phyloP scores from a whole-genome alignment of 495 filamentous ascomycete species.

The Echria macrotheca region DNA sequence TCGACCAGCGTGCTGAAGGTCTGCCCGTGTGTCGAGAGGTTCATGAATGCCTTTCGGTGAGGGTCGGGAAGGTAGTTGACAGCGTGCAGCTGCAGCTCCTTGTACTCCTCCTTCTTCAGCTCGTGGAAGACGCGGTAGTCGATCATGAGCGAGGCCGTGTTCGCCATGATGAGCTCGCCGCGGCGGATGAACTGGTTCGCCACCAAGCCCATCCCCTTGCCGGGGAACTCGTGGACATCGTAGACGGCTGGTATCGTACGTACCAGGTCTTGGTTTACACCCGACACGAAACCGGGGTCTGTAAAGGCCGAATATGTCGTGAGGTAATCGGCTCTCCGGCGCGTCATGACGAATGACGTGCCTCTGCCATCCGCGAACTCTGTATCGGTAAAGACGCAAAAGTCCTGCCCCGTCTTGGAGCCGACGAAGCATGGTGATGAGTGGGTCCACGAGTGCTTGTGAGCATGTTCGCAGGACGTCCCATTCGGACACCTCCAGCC shows the following conservation, averaged over 20 bases:
- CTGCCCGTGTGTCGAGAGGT: conserved; percentile 25
- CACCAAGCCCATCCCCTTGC: conserved; percentile 31
- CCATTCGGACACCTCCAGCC: conserved; percentile 11
- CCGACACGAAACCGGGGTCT: conserved; percentile 14
- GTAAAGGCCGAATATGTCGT: conserved; percentile 21
- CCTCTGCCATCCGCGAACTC: conserved; percentile 27
- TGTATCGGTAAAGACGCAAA: conserved; percentile 30
- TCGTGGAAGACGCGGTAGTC: conserved; percentile 31
- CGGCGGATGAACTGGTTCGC: conserved; percentile 24
- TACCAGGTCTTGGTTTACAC: conserved; percentile 23
- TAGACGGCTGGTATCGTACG: conserved; percentile 16
- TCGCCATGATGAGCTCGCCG: conserved; percentile 30
- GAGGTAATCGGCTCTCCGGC: conserved; percentile 19
- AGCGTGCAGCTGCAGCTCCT: conserved; percentile 19
- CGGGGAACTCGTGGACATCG: conserved; percentile 27
- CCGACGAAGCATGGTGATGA: conserved; percentile 23
- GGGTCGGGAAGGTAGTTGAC: conserved; percentile 21
- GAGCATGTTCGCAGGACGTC: conserved; percentile 6
- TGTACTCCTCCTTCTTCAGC: conserved; percentile 20
- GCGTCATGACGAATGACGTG: conserved; percentile 28
- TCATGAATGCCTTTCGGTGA: conserved; percentile 22
- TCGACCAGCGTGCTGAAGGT: conserved; percentile 10
- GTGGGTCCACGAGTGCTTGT: conserved; percentile 23
- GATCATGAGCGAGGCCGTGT: conserved; percentile 30
- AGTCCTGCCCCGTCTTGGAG: conserved; percentile 7